These are phyloP conservation scores for Cercospora sojina DNA, from an alignment of 2,329 filamentous ascomycete species.

Conservation along the genomic window DNA sequence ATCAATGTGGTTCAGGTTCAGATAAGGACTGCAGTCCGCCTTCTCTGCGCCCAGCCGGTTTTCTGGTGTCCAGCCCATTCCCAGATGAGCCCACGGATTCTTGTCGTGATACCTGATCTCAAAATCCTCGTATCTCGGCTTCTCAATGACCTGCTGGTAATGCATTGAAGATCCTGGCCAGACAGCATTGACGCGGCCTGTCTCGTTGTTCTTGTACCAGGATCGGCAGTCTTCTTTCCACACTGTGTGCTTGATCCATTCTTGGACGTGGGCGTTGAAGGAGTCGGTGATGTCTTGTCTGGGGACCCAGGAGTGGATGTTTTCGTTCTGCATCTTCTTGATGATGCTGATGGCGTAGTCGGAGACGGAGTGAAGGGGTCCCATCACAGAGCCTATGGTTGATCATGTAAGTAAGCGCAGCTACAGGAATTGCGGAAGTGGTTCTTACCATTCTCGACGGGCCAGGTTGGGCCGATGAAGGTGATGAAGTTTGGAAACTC, in stretches of 20 bases:
- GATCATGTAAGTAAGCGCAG: slow-evolving; percentile 36
- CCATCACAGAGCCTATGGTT: slow-evolving; percentile 48
- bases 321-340: slow-evolving; percentile 49
- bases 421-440: background rate
- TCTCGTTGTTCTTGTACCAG: slow-evolving; percentile 49
- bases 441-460: slow-evolving; percentile 43
- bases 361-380: slow-evolving; percentile 41
- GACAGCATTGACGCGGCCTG: slow-evolving; percentile 48
- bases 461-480: slow-evolving; percentile 41
- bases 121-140: slow-evolving; percentile 47
- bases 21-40: slow-evolving; percentile 42
- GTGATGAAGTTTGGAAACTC: slow-evolving; percentile 46
- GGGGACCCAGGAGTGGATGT: slow-evolving; percentile 45
- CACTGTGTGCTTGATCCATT: slow-evolving; percentile 52
- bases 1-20: slow-evolving; percentile 45
- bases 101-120: slow-evolving; percentile 43
- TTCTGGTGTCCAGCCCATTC: slow-evolving; percentile 43
- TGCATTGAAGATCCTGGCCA: slow-evolving; percentile 55
- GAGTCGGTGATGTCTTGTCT: slow-evolving; percentile 43
- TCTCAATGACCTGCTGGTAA: slow-evolving; percentile 44
- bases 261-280: slow-evolving; percentile 46
- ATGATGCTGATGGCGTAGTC: slow-evolving; percentile 46
- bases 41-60: slow-evolving; percentile 28
- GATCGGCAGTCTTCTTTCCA: slow-evolving; percentile 48
- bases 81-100: slow-evolving; percentile 46